phyloP scores from a whole-genome alignment of 1,284 basidiomycete genomes.

The Phellinidium pouzarii region DNA sequence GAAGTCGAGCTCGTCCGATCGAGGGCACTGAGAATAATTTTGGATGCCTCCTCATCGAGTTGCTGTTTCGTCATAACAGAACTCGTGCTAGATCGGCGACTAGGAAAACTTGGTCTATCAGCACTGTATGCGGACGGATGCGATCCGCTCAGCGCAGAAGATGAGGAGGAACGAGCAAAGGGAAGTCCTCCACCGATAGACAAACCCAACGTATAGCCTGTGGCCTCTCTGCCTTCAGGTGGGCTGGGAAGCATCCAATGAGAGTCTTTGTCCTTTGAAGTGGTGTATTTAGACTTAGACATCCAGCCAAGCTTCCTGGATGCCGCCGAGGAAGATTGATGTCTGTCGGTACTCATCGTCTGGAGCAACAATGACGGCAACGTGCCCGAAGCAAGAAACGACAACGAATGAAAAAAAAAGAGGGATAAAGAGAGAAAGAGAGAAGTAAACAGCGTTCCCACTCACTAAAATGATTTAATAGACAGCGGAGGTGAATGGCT shows the following conservation, averaged over 20 bases:
- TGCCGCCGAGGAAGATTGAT: constrained; percentile 3
- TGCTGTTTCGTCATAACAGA: constrained; percentile 26
- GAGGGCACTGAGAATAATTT: constrained; percentile 38
- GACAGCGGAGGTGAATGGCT: neutral
- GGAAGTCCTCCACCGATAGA: constrained; percentile 14
- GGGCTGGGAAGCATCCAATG: constrained; percentile 10
- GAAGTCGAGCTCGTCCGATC: constrained; percentile 40
- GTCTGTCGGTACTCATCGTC: constrained; percentile 7
- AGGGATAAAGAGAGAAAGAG: constrained; percentile 5
- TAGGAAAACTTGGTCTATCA: constrained; percentile 12
- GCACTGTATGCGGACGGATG: constrained; percentile 13
- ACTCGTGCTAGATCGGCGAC: constrained; percentile 16
- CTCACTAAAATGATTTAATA: neutral
- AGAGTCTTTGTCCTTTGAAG: constrained; percentile 9
- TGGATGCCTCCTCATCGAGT: constrained; percentile 36
- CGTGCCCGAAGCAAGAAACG: too few species aligned
- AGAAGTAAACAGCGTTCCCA: neutral
- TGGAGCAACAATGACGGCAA: neutral
- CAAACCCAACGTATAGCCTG: constrained; percentile 11
- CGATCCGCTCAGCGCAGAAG: constrained; percentile 9
- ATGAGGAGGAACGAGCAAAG: constrained; percentile 16
- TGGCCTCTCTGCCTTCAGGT: constrained; percentile 16
- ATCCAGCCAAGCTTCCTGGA: constrained; percentile 13
- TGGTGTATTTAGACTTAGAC: constrained; percentile 7
- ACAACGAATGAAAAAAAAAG: neutral